Evolutionary conservation across 2,329 filamentous ascomycete species (phyloP), one percentile per base, ranked within the genome.

Genomic region (Diaporthe vaccinii): DNA sequence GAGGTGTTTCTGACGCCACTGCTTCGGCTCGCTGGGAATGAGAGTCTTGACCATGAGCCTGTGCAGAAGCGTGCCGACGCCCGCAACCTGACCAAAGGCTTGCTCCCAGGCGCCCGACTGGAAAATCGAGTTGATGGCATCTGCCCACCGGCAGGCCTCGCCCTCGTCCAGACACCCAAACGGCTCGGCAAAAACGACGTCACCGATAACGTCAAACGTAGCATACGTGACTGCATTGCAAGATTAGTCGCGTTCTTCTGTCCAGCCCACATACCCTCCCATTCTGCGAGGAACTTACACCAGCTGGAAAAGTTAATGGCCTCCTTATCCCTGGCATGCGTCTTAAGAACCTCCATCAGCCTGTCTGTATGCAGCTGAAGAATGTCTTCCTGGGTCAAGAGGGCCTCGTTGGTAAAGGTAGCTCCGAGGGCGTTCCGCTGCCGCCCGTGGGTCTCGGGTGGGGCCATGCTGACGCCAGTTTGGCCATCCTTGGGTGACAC

Each of bases 401-500:
- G 55, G 17, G 55, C 55, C 55, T 58, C 55, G 31, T 58, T 58
- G 17, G 55, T 58, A n/a, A 58, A 58, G 5, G 55, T 58, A 22
- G 55, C 55, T 5, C 55, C 55, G 31, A 58, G 9, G 17, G 55
- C 55, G 31, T 58, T 58, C 17, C 55, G 55, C 55, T 58, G 55
- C 17, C 55, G 55, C 28, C 31, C 31, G 17, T 58, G 55, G 7
- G 28, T 58, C 31, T 58, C 55, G 12, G 55, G 55, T 22, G 55
- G 55, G 7, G 55, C 55, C 55, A 58, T 58, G 31, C 55, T 58
- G 31, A 58, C 55, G 8, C 55, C 55, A 34, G 55, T 58, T 17
- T 58, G 55, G 55, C 55, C 55, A 12, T 58, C 55, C n/a, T 36
- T 58, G 55, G 55, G 55, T 15, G 55, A 58, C 17, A 58, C 55